Base-by-base conservation (phyloP, 2,329 filamentous ascomycete species). In the Claviceps maximensis region DNA sequence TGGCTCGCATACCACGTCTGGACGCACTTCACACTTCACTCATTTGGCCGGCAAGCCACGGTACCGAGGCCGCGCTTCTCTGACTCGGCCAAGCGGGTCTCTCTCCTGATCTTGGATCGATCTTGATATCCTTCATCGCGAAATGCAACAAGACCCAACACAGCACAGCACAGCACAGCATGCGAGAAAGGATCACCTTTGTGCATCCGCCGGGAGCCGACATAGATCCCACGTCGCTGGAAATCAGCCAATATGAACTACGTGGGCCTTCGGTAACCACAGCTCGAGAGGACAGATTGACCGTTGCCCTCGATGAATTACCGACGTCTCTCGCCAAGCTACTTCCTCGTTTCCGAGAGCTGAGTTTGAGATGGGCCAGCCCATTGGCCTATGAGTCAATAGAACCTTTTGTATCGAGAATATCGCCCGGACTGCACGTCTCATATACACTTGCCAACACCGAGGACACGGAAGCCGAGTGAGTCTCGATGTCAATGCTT, bases 171-270 rank as follows among this genome's bases (percentile, higher is more conserved):
- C 21, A 21, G 38, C 19, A 15, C 54, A 71, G 51, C 41, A 89
- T 91, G 87, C 82, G 84, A 60, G 81, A 89, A 69, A 76, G 87
- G 69, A 82, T 89, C 60, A 95, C 90, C 1, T 93, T 89, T 58
- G 72, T 94, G 51, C 82, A 86, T 58, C 75, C 78, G 23, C 73
- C 77, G n/a, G 79, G 83, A 45, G 72, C 78, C 53, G 75, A 75
- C 2, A 75, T 90, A 56, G 79, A 86, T 51, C 84, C 86, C 0
- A 70, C 78, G 2, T 72, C 79, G 47, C 69, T 95, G 50, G 67
- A 75, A 13, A 68, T 94, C 45, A 71, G 72, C 46, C 69, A 73
- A 45, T 70, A 74, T 47, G 74, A 74, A 3, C 69, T 94, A 51
- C 72, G 73, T 1, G 77, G 75, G 2, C 74, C 78, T 0, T 67